Evolutionary conservation across 164 flowering plant genomes (phyloP).

Genomic region (Vitis labrusca): DNA sequence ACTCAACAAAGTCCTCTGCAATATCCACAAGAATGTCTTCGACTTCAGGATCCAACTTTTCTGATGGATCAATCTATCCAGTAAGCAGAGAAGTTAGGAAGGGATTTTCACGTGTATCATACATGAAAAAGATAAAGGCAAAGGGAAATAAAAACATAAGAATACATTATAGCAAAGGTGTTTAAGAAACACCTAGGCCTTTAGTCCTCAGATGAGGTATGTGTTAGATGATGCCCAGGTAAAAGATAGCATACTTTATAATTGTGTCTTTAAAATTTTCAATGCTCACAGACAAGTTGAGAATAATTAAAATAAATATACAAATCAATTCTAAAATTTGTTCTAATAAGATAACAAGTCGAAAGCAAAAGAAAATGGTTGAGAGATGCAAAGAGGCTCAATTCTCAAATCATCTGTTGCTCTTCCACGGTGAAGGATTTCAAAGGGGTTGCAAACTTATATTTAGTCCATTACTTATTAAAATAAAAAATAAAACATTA

Average conservation of each 20-base stretch:
- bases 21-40: constrained; percentile 87
- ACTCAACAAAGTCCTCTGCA: constrained; percentile 92
- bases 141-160: neutral
- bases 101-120: neutral
- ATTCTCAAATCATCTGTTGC: no score
- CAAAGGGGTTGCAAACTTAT: no score
- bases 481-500: no score
- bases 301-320: neutral
- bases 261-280: neutral
- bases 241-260: no score
- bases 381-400: no score
- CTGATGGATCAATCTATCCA: constrained; percentile 81
- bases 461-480: no score
- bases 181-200: neutral
- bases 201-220: no score
- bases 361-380: neutral
- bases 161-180: neutral
- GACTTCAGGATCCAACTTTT: constrained; percentile 83
- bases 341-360: neutral
- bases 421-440: no score
- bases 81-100: neutral
- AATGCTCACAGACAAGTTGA: neutral
- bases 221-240: neutral
- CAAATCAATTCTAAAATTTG: neutral
- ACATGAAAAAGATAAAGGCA: neutral